phyloP scores from a whole-genome alignment of 2,329 filamentous ascomycete genomes.

The Phialophora verrucosa region DNA sequence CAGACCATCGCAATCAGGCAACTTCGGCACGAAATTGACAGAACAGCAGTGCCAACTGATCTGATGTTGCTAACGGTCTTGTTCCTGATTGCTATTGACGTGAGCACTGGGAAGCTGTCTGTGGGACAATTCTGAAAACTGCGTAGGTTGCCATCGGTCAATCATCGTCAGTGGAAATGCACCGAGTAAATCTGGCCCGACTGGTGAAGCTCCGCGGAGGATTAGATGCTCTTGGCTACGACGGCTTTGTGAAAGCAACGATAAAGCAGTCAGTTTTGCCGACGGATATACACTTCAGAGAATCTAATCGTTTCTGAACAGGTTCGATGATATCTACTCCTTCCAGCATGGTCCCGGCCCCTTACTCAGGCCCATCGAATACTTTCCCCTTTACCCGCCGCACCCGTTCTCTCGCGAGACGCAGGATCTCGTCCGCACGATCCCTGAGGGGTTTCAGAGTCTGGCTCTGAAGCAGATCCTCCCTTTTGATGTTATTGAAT shows the following conservation, averaged over 20 bases:
- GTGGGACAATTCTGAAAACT: neutral
- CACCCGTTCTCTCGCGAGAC: neutral
- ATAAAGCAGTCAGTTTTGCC: slow-evolving; percentile 11
- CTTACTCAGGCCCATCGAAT: neutral
- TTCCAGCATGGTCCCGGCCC: slow-evolving; percentile 4
- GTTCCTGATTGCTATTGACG: slow-evolving; percentile 13
- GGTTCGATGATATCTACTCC: slow-evolving; percentile 9
- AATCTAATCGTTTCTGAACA: slow-evolving; percentile 2
- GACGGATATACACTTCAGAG: neutral
- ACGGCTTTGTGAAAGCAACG: slow-evolving; percentile 8
- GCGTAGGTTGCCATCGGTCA: slow-evolving; percentile 9
- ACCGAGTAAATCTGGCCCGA: slow-evolving; percentile 6
- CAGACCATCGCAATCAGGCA: slow-evolving; percentile 8
- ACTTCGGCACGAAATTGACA: slow-evolving; percentile 11
- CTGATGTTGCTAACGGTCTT: slow-evolving; percentile 7
- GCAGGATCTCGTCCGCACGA: neutral
- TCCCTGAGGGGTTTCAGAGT: slow-evolving; percentile 8
- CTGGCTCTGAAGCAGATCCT: neutral
- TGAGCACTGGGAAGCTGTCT: neutral
- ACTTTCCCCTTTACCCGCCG: slow-evolving; percentile 2
- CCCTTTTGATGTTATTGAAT: slow-evolving; percentile 10
- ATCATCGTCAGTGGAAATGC: slow-evolving; percentile 4
- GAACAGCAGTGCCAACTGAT: slow-evolving; percentile 3
- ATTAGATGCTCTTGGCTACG: neutral
- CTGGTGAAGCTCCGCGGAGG: slow-evolving; percentile 8